Conservation (phyloP, 257 asterid genomes). For the Lantana camara region DNA sequence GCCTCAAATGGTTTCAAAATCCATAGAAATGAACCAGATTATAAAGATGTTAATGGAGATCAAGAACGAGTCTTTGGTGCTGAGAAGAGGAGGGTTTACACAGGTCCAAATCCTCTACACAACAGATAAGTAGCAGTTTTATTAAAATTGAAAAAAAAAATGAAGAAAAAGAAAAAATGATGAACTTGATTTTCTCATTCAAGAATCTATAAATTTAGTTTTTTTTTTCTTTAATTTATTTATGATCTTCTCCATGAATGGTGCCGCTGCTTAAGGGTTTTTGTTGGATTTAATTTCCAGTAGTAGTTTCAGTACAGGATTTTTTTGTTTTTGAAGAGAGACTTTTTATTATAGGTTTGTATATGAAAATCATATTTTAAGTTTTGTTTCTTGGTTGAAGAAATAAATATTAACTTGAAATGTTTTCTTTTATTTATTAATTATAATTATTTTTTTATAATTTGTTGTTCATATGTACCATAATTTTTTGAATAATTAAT, state of each 20-base stretch:
- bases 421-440: neutral
- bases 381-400: conserved; percentile 20
- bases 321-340: conserved; percentile 23
- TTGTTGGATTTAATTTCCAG: conserved; percentile 17
- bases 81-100: conserved; percentile 78
- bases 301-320: conserved; percentile 14
- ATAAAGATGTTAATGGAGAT: conserved; percentile 3
- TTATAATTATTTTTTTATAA: too few species aligned
- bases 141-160: neutral
- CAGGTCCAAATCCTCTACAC: conserved; percentile 96
- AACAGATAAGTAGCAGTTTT: conserved; percentile 62
- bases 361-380: conserved; percentile 19
- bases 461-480: neutral
- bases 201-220: conserved; percentile 28
- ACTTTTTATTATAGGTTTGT: conserved; percentile 11
- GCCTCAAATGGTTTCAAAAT: conserved; percentile 27
- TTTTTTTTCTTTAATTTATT: neutral
- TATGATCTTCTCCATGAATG: neutral
- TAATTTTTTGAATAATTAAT: conserved; percentile 21
- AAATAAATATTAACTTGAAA: neutral
- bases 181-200: conserved; percentile 48
- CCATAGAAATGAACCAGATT: conserved; percentile 28
- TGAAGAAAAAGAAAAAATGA: conserved; percentile 1
- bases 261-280: conserved; percentile 21
- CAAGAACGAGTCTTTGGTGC: conserved; percentile 53